These are phyloP conservation scores for Fraxinus sp. DNA, from an alignment of 305 asterid species.

Conservation along the genomic window DNA sequence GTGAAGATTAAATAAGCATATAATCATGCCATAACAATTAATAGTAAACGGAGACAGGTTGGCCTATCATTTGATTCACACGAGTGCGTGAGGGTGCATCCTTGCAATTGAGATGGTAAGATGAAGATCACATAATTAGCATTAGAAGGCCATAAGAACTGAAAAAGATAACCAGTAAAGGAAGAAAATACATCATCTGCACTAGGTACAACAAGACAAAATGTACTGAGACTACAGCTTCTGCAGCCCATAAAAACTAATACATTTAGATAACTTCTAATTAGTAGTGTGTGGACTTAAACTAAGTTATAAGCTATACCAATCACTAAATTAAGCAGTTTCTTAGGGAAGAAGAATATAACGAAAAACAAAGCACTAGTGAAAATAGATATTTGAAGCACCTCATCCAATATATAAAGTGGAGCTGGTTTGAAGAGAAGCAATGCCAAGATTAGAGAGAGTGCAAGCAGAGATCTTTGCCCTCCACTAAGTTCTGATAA, in stretches of 20 bases:
- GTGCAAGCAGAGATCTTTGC: slow-evolving; percentile 93
- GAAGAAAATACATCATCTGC: slow-evolving; percentile 10
- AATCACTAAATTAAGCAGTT: background rate
- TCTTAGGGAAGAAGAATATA: background rate
- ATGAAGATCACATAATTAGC: too few relatives aligned
- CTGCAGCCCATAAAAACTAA: background rate
- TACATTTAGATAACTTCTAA: background rate
- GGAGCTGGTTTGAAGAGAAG: slow-evolving; percentile 98
- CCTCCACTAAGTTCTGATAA: slow-evolving; percentile 98
- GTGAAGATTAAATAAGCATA: background rate
- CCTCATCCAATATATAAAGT: slow-evolving; percentile 94
- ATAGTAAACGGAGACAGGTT: background rate
- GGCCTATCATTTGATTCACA: background rate
- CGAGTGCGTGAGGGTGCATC: background rate
- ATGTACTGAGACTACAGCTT: background rate
- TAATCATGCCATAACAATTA: background rate
- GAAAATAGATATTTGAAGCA: slow-evolving; percentile 27
- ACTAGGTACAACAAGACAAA: slow-evolving; percentile 2
- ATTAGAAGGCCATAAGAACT: background rate
- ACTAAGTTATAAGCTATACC: background rate
- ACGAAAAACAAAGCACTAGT: background rate
- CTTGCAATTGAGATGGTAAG: too few relatives aligned
- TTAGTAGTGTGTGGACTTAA: background rate
- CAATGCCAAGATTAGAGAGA: slow-evolving; percentile 89
- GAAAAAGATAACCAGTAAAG: background rate